Base-by-base conservation (phyloP, 2,329 filamentous ascomycete genomes). In the Hypoxylon sp. region DNA sequence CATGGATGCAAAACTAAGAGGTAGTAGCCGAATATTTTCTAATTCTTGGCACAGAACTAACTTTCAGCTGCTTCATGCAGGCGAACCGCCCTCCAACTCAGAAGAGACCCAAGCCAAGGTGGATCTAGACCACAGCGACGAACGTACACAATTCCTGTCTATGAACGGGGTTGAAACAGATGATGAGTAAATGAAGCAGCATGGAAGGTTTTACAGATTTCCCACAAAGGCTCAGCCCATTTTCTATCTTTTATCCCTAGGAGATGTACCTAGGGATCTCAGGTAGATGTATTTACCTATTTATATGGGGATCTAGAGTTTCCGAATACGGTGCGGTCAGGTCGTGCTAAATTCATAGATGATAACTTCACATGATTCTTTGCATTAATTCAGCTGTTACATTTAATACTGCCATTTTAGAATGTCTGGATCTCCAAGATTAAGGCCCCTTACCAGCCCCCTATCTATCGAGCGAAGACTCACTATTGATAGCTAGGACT, bases 1-100 rank as follows among this genome's bases (percentile, higher is more conserved):
- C 46, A 59, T 63, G 9, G 65, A 65, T 44, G 54, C 64, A 4
- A 66, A 69, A 35, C 42, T 74, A 10, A 63, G 39, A 33, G 71
- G 73, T 74, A 59, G 59, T 68, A 35, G n/a, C 11, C 33, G n/a
- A 19, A 17, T 3, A 4, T 39, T 5, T 14, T n/a, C 54, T 35
- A n/a, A 24, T 2, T 2, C 39, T 5, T 13, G 19, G 44, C 11
- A 14, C 3, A 6, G n/a, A 53, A 13, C 52, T 57, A n/a, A 66
- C 24, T 14, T 14, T 17, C 2, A 33, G 33, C n/a, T 13, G 9
- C 11, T 33, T 37, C 4, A 6, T 50, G 11, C 17, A 66, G 66
- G 42, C 33, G 59, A 58, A 10, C 19, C 26, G 5, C 29, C 22
- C 11, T 5, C 26, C 3, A n/a, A 10, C 9, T 17, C 19, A n/a